Base-by-base conservation (phyloP, 75 land plant species). In the Pseudotsuga menziesii region DNA sequence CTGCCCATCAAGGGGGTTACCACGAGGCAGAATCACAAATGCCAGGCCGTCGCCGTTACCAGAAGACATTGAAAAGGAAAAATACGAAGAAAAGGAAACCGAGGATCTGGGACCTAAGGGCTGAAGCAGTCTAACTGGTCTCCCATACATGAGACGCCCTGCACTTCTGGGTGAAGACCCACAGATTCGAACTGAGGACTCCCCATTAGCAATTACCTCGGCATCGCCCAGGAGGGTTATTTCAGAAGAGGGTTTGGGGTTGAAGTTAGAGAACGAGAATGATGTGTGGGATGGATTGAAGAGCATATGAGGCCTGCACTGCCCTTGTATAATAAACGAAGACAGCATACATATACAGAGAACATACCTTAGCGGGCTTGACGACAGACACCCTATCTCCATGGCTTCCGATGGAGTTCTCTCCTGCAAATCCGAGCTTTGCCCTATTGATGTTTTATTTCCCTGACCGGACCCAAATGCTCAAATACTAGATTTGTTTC, bases 21-120 rank as follows among this genome's bases (percentile, higher is more conserved):
- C 80, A 69, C 39, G 63, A 6, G 95, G 93, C 57, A 82, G 6
- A 55, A 91, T 61, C 56, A 81, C 54, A 85, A 95, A 89, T 4
- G 86, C 89, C 22, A 95, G 66, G 17, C 90, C 92, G 11, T 81
- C 89, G 2, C 88, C 83, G 17, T 80, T 76, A 22, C 56, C 78
- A 0, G 77, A n/a, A 12, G 92, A 81, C 56, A 93, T 79, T 16
- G 93, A 89, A 71, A 95, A 91, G 35, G 86, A 80, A 80, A 93
- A 89, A 59, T 79, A 73, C 29, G 86, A 86, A 3, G 91, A 85
- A 73, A 93, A 88, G 4, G 95, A 91, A 29, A 79, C 76, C 11
- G 76, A 17, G 17, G 74, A 79, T 12, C 41, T 44, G 8, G 82
- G 81, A 17, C 72, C 62, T 25, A 81, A 75, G 57, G 76, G 82